Conservation (phyloP, 2,329 filamentous ascomycete species). For the Aspergillus sojae region DNA sequence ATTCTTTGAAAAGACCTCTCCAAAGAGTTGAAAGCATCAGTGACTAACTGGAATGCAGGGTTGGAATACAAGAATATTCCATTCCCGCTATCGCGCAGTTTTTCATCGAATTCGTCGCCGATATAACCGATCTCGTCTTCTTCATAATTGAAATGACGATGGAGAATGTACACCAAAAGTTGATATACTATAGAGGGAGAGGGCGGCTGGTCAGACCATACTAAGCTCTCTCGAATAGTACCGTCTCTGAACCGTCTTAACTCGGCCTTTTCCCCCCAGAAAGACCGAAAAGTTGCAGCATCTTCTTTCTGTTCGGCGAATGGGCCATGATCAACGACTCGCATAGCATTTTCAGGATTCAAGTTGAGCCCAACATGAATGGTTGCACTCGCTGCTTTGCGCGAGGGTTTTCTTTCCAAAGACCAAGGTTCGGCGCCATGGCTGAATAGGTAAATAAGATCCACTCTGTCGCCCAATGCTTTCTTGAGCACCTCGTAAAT, state of each 20-base stretch:
- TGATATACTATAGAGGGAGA: conserved; percentile 72
- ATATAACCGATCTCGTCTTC: conserved; percentile 57
- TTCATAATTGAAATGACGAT: conserved; percentile 66
- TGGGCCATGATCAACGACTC: conserved; percentile 85
- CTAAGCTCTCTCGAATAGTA: conserved; percentile 86
- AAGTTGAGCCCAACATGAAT: conserved; percentile 71
- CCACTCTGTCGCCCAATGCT: conserved; percentile 75
- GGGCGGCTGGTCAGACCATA: conserved; percentile 72
- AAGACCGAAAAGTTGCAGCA: conserved; percentile 77
- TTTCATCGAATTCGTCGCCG: conserved; percentile 54
- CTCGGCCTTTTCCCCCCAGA: conserved; percentile 95
- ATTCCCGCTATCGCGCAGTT: conserved; percentile 34
- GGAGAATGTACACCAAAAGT: conserved; percentile 72
- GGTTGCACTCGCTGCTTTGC: conserved; percentile 27
- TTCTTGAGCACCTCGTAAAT: conserved; percentile 67
- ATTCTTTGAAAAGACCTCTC: conserved; percentile 77
- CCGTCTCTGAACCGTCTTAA: conserved; percentile 93
- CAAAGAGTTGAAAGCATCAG: conserved; percentile 70
- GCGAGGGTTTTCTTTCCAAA: conserved; percentile 43
- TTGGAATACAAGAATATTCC: conserved; percentile 46
- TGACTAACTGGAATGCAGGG: conserved; percentile 66
- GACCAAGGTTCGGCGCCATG: conserved; percentile 50
- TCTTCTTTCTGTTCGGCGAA: conserved; percentile 82
- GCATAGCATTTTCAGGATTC: conserved; percentile 70
- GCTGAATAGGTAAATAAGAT: conserved; percentile 64